A percentile compares a stretch with the other conserved stretches of the same genome.
Conservation (phyloP, 2,329 filamentous ascomycete genomes). For the Fusarium torulosum region DNA sequence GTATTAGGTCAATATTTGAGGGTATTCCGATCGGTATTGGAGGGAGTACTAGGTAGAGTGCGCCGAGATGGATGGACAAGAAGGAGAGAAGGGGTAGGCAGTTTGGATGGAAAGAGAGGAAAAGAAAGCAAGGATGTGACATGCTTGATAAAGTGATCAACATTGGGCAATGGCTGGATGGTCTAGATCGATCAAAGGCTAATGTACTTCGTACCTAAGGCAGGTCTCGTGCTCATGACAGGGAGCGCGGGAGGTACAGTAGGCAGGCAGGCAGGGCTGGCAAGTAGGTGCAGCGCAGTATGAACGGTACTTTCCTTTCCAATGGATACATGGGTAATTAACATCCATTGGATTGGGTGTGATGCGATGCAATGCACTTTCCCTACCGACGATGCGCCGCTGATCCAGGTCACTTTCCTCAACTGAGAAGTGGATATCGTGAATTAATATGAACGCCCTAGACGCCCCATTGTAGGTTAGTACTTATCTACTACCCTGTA, state of each 20-base stretch:
- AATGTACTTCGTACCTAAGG: no score
- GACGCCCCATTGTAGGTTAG: no score
- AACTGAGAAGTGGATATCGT: conserved; percentile 6
- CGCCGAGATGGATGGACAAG: conserved; percentile 1
- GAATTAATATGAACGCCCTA: no score
- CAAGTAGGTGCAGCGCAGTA: neutral
- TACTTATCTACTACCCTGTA: no score
- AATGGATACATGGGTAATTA: neutral
- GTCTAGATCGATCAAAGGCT: conserved; percentile 30
- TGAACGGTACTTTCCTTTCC: neutral
- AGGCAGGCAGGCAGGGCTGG: neutral
- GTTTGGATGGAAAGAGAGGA: neutral
- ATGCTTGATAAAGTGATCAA: conserved; percentile 33
- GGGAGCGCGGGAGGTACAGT: neutral
- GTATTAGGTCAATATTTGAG: neutral
- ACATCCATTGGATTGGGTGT: neutral
- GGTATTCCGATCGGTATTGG: neutral
- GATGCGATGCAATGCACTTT: neutral
- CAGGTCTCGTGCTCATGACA: conserved; percentile 29
- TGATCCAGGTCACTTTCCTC: neutral
- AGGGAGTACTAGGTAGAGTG: neutral
- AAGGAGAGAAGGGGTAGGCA: conserved; percentile 1
- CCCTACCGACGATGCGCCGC: neutral
- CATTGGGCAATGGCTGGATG: neutral
- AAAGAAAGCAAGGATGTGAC: conserved; percentile 14